Base-by-base conservation (phyloP, 192 early-diverging fungal species). In the Cetraspora pellucida region DNA sequence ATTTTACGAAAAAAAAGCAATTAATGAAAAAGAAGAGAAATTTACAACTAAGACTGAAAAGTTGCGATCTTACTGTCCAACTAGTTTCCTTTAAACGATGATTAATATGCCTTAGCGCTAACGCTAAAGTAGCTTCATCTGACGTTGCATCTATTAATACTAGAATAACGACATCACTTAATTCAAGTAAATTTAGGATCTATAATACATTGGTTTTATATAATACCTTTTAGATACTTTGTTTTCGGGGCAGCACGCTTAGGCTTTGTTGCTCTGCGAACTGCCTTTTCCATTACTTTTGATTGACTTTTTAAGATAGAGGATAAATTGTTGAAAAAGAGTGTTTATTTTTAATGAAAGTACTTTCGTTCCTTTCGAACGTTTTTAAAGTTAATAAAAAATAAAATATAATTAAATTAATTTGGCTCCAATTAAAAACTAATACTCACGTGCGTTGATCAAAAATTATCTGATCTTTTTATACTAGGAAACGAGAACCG, bases 171-270 rank as follows among this genome's bases (percentile, higher is more conserved):
- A 49, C 10, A 21, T 9, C 28, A 16, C 16, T 28, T 54, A 28
- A 50, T 19, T 72, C n/a, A 21, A n/a, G 11, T 13, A 69, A 27
- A 27, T 30, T 23, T 14, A 10, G 10, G n/a, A 68, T 13, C 21
- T 46, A 46, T 17, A 49, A 49, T 27, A 2, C 10, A 37, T 4
- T n/a, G n/a, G n/a, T n/a, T n/a, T n/a, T n/a, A n/a, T 2, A 28
- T n/a, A 9, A 27, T 85, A 90, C 89, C 84, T 73, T 87, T 85
- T 30, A 97, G 93, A 82, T 99, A 96, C 84, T 98, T 99, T 81
- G 94, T 93, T 81, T 99, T 99, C 58, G 97, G 97, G 9, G 96
- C 93, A 45, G 92, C 90, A 80, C 96, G 95, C 57, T 98, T 96
- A 65, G 85, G 82, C 74, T 90, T 91, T 14, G 93, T 91, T 9